Evolutionary conservation across 2,329 filamentous ascomycete genomes (phyloP).

Genomic region (Venturia aucupariae): DNA sequence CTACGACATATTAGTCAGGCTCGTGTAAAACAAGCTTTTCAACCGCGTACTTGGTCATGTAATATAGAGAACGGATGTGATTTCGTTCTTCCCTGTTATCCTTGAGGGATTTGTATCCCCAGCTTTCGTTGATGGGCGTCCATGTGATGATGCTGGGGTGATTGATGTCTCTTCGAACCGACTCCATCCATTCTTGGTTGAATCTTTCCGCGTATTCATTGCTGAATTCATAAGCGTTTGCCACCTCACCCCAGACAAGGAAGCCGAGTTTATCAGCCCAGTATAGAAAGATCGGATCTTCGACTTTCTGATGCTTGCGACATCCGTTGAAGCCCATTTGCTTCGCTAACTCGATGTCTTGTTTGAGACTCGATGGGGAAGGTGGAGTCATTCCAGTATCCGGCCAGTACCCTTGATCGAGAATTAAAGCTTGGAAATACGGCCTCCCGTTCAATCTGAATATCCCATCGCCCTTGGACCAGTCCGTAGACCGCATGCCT

Average conservation of each 20-base stretch:
- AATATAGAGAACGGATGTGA: constrained; percentile 55
- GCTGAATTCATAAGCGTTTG: constrained; percentile 55
- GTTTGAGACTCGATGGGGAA: constrained; percentile 34
- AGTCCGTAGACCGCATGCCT: constrained; percentile 52
- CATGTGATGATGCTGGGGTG: constrained; percentile 56
- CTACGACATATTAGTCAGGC: constrained; percentile 45
- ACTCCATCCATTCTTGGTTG: constrained; percentile 55
- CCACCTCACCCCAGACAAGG: constrained; percentile 57
- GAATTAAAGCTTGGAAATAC: constrained; percentile 50
- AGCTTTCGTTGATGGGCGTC: constrained; percentile 52
- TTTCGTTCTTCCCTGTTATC: constrained; percentile 50
- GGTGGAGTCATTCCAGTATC: constrained; percentile 52
- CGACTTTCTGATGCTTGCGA: constrained; percentile 56
- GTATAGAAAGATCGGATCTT: constrained; percentile 52
- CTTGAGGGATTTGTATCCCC: constrained; percentile 53
- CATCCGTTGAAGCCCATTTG: constrained; percentile 57
- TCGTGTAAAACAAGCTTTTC: constrained; percentile 46
- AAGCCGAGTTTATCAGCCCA: constrained; percentile 53
- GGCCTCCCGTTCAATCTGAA: constrained; percentile 44
- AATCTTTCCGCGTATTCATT: constrained; percentile 50
- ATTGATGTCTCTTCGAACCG: constrained; percentile 55
- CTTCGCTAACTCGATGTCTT: constrained; percentile 48
- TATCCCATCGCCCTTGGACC: constrained; percentile 49
- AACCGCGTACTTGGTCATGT: constrained; percentile 48
- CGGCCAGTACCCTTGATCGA: constrained; percentile 58